Base-by-base conservation (phyloP, 75 land plant genomes). In the Pseudotsuga menziesii region DNA sequence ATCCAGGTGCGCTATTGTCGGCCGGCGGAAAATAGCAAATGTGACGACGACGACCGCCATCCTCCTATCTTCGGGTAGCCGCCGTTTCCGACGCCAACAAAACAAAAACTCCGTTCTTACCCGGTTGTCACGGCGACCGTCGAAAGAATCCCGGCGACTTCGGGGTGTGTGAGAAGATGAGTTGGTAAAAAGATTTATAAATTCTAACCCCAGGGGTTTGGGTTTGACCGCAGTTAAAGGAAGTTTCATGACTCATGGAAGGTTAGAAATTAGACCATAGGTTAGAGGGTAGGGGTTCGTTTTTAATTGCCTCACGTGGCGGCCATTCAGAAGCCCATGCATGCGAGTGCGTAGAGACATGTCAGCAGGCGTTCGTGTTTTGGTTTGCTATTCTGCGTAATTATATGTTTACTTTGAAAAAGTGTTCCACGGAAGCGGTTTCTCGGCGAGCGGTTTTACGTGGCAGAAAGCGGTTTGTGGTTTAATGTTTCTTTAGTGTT, bases 1-100 rank as follows among this genome's bases (percentile, higher is more conserved):
- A 73, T 73, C 75, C 75, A 73, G 75, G 57, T 73, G 75, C 75
- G 75, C 56, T 56, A 52, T 73, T 73, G 75, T 73, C 75, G 75
- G 75, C 54, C 75, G 75, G 56, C 75, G 75, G 57, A 73, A 73
- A 73, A 73, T 73, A 52, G 75, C 44, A 73, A 73, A 73, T 20
- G 44, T 69, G 72, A 69, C 72, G 71, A 66, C 25, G 52, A n/a
- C 72, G 71, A 66, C 25, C 23, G 17, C 35, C 35, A 13, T 25
- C 17, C n/a, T 67, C 70, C 36, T 66, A 66, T 66, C 36, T 67
- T 71, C 58, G 17, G 32, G 32, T 55, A 54, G 57, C 56, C 75
- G 75, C 75, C 75, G 75, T 25, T 73, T 55, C 61, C 57, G 57
- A 48, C 35, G 55, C 54, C 61, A 23, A 23, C 61, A 20, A 48